Base-by-base conservation (phyloP, 2,329 filamentous ascomycete genomes). In the Penicillium rolfsii region DNA sequence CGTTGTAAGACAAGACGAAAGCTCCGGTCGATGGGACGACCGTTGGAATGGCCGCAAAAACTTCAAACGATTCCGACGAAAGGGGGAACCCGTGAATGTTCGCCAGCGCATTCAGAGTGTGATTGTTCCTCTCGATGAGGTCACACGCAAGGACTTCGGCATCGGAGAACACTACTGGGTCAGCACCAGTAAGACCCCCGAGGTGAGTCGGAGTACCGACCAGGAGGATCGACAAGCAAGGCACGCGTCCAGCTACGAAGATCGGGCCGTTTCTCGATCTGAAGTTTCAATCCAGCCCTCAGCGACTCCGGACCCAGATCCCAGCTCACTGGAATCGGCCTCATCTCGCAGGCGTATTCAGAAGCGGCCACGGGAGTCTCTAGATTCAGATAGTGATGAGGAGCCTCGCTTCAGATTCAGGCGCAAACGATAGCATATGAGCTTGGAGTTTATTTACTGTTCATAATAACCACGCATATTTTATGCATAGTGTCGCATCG, bases 31-130 rank as follows among this genome's bases (percentile, higher is more conserved):
- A 43, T 97, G 94, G 93, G 86, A 97, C 66, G 87, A 91, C 0
- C 84, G 83, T 41, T 99, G 95, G 95, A 96, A 97, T 73, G 95
- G 94, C 0, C 85, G 94, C 46, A 94, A 92, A 76, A 98, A 99
- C 72, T 99, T 97, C 80, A 99, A 99, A 76, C 90, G 87, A 69
- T 99, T 99, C 72, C 62, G 77, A 40, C 68, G 73, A 50, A 73
- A 74, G 58, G 68, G 76, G 67, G 71, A 74, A 63, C 55, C 75
- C 0, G 67, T 71, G 7, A 68, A 67, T 52, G 67, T 71, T 52
- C 77, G 79, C n/a, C 76, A 77, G 36, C 76, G 79, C 36, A 67
- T 79, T 4, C 81, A 83, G 61, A 81, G 80, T 16, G 83, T 90
- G 36, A 90, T 96, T 41, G 86, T 97, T 4, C 79, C 83, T 0